A percentile compares a stretch with the other conserved stretches of the same genome.
Conservation (phyloP, 2,329 filamentous ascomycete genomes). For the Claviceps cyperi region DNA sequence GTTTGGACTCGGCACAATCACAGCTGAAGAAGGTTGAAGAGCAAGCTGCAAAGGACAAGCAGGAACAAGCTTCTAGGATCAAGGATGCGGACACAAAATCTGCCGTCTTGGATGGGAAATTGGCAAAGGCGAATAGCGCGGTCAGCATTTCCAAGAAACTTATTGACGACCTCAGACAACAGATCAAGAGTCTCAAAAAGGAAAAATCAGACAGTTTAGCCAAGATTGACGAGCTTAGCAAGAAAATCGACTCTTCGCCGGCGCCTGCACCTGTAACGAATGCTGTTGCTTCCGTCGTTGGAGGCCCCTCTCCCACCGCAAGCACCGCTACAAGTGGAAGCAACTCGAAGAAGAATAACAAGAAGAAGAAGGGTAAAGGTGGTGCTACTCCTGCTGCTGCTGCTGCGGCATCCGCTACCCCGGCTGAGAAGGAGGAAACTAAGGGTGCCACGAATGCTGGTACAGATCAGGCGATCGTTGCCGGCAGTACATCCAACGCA, state of each 20-base stretch:
- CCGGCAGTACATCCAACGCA: constrained; percentile 14
- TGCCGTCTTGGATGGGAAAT: constrained; percentile 25
- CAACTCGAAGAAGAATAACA: constrained; percentile 56
- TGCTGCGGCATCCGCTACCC: constrained; percentile 15
- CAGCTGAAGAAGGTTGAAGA: constrained; percentile 30
- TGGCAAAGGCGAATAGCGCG: constrained; percentile 24
- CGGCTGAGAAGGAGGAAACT: constrained; percentile 21
- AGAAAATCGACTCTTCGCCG: constrained; percentile 25
- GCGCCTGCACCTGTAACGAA: constrained; percentile 8
- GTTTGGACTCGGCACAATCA: constrained; percentile 27
- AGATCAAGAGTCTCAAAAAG: constrained; percentile 22
- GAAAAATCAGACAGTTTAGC: constrained; percentile 18
- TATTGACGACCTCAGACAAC: constrained; percentile 22
- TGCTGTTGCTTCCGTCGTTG: constrained; percentile 10
- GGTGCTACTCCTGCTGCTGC: constrained; percentile 4
- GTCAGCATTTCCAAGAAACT: constrained; percentile 28
- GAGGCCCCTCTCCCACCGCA: constrained; percentile 10
- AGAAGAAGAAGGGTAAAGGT: constrained; percentile 80
- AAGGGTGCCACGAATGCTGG: neutral
- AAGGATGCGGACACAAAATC: constrained; percentile 23
- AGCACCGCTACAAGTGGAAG: constrained; percentile 9
- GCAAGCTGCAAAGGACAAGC: constrained; percentile 20
- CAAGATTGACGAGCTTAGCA: constrained; percentile 26
- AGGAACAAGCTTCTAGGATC: constrained; percentile 16
- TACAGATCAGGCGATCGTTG: neutral